Evolutionary conservation across 129 eudicot species (phyloP).

Genomic region (Tanacetum coccineum): DNA sequence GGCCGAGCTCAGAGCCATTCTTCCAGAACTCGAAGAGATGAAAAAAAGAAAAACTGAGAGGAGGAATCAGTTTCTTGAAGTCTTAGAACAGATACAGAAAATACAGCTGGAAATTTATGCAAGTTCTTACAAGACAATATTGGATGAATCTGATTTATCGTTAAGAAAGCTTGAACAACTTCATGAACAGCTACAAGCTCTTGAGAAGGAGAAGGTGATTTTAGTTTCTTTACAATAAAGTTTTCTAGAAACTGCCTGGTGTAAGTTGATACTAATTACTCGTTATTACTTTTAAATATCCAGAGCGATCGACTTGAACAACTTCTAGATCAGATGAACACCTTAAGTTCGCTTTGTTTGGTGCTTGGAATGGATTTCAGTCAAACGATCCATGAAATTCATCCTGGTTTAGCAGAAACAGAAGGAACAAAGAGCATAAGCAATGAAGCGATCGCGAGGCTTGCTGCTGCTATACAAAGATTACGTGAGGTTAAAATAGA

Average conservation of each 20-base stretch:
- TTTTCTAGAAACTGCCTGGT: background rate
- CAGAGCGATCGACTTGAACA: constrained; percentile 81
- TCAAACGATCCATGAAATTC: constrained; percentile 56
- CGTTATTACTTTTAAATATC: constrained; percentile 20
- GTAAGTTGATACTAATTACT: background rate
- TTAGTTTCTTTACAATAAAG: background rate
- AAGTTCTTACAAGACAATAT: constrained; percentile 25
- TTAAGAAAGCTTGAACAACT: constrained; percentile 72
- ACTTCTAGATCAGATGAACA: constrained; percentile 49
- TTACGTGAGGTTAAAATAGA: constrained; percentile 68
- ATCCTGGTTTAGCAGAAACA: constrained; percentile 61
- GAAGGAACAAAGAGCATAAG: constrained; percentile 51
- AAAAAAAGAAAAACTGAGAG: constrained; percentile 67
- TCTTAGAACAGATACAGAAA: constrained; percentile 61
- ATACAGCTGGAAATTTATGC: constrained; percentile 54
- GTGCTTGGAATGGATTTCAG: constrained; percentile 84
- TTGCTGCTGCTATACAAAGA: constrained; percentile 53
- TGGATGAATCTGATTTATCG: constrained; percentile 80
- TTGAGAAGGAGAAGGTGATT: constrained; percentile 79
- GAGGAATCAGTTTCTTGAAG: constrained; percentile 59
- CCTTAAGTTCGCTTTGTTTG: constrained; percentile 59
- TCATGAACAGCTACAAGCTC: constrained; percentile 59
- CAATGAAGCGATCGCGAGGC: constrained; percentile 47
- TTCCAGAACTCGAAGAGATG: constrained; percentile 85
- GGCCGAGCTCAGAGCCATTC: constrained; percentile 70